These are phyloP conservation scores for Dimocarpus longan DNA, from an alignment of 345 rosid genomes.

Conservation along the genomic window DNA sequence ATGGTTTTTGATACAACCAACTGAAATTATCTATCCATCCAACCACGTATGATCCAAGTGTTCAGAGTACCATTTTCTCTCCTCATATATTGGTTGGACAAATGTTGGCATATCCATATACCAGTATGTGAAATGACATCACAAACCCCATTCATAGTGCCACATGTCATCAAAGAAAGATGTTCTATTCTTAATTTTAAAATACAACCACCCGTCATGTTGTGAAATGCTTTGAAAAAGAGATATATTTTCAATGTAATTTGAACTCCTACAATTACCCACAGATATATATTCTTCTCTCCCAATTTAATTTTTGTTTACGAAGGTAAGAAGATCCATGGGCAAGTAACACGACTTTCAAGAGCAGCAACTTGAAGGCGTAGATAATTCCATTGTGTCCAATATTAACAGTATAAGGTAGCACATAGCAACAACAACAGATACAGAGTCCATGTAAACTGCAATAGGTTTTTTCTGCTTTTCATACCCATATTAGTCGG, in stretches of 20 bases:
- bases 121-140: not conserved
- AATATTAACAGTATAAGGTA: not conserved
- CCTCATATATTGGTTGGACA: not conserved
- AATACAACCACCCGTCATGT: not conserved
- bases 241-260: too few relatives aligned
- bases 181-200: not conserved
- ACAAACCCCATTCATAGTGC: too few relatives aligned
- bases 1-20: not conserved
- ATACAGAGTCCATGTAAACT: too few relatives aligned
- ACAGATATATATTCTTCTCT: not conserved
- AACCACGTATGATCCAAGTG: not conserved
- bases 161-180: too few relatives aligned
- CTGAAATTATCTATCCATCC: too few relatives aligned
- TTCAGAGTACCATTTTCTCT: not conserved
- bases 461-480: too few relatives aligned
- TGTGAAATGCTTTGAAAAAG: not conserved
- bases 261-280: not conserved
- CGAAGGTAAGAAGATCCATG: not conserved
- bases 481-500: too few relatives aligned
- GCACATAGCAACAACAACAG: not conserved
- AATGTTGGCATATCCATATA: not conserved
- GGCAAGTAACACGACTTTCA: not conserved
- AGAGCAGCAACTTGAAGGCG: not conserved
- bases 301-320: not conserved
- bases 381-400: not conserved